Base-by-base conservation (phyloP, 306 rosid species). In the Carpinus viminea region DNA sequence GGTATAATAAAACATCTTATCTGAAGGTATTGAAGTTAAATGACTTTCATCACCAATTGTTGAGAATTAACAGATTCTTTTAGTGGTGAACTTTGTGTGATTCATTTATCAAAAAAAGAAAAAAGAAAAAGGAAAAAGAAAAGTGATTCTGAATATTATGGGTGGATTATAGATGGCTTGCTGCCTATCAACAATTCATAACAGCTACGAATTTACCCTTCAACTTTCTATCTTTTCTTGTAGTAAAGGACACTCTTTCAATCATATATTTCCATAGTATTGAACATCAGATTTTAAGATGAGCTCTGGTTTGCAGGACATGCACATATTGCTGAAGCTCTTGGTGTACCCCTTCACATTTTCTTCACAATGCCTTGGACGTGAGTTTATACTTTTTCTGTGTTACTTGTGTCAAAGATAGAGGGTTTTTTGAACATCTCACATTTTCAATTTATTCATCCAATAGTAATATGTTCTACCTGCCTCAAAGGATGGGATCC, bases 311-410 rank as follows among this genome's bases (percentile, higher is more conserved):
- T 81, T 86, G 89, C 87, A 95, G 99, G 99, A 74, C 98, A 95
- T 76, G 81, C 83, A 50, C 98, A 95, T 86, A 86, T 95, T 86
- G 98, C 99, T 50, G 99, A 95, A 89, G 90, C 98, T 85, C 93
- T 93, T 73, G 90, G 93, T 76, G 97, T 95, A 77, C 99, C 99
- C 65, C 88, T 95, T 78, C 99, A 95, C 85, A 93, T 95, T 76
- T 95, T 92, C 96, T 95, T 95, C 89, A 95, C 99, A 59, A 95
- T 95, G 99, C 99, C 99, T 64, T 95, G 99, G 99, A 95, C 99
- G 99, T 95, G 82, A 90, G 98, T 90, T 82, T 78, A 52, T 78
- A 54, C n/a, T 48, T 68, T 53, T 8, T 34, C 17, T 56, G 55
- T 65, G 36, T 61, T 50, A 36, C n/a, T 70, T 53, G 51, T 10